Evolutionary conservation across 371 early-diverging fungal genomes (phyloP).

Genomic region (Mortierella sp.): DNA sequence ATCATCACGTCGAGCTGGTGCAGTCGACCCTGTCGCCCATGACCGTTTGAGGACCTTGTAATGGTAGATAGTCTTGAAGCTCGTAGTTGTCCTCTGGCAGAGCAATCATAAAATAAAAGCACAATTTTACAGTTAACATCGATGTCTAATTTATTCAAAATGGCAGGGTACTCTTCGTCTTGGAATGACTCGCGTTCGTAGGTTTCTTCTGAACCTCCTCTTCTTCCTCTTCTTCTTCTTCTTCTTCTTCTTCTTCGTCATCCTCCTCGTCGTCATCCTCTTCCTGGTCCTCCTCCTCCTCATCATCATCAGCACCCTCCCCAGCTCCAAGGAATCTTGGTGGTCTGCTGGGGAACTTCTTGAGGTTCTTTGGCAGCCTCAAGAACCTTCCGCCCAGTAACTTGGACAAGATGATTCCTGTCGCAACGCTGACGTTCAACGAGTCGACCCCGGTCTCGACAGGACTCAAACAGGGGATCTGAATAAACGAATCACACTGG

Average conservation of each 20-base stretch:
- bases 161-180: not conserved
- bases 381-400: slow-evolving; percentile 52
- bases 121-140: not conserved
- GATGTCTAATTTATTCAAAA: not conserved
- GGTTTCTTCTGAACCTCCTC: not conserved
- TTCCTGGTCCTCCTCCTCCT: slow-evolving; percentile 5
- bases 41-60: not conserved
- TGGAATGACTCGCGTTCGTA: not conserved
- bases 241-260: not conserved
- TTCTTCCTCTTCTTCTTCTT: not conserved
- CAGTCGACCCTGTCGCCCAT: slow-evolving; percentile 27
- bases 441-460: slow-evolving; percentile 62
- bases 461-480: slow-evolving; percentile 45
- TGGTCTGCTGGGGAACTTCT: slow-evolving; percentile 20
- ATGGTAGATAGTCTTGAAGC: not conserved
- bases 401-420: slow-evolving; percentile 64
- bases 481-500: slow-evolving; percentile 62
- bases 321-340: not conserved
- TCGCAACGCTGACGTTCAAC: slow-evolving; percentile 74
- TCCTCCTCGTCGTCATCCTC: not conserved
- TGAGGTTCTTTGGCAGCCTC: slow-evolving; percentile 41
- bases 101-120: too few relatives aligned
- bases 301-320: not conserved
- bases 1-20: slow-evolving; percentile 26
- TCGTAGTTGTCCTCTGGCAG: not conserved